Evolutionary conservation across 805 yeast species (phyloP), one percentile per base, ranked within the genome.

Genomic region (Pichia ethanolica): DNA sequence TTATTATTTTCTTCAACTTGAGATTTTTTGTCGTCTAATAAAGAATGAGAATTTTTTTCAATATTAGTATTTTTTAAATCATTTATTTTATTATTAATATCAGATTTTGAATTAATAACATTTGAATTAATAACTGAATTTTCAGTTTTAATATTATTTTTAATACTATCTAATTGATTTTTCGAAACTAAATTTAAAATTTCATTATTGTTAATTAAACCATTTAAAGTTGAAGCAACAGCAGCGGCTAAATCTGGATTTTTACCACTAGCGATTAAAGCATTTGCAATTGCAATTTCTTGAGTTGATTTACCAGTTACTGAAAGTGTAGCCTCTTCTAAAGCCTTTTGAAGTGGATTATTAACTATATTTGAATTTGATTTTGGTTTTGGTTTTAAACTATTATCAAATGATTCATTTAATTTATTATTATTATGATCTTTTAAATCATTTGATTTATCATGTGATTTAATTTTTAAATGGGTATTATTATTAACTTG

Each of bases 291-390:
- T 50, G 79, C 75, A 34, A 80, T 71, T 46, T 77, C 80, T 47
- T 68, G 65, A 5, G 78, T 66, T 0, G 82, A 68, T 56, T 72
- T 77, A 0, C 84, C 85, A 1, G 81, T 74, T 8, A 80, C 74
- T 0, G 82, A 76, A 4, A 78, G 45, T 0, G 82, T 73, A 0
- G 85, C 83, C 35, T 75, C 71, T 55, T 78, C 82, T 37, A 79
- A 59, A 11, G 82, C 83, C 43, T 66, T 68, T 40, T 72, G 67
- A 30, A 79, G 58, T 37, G 13, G 28, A 20, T 35, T 30, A 30
- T 39, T 27, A 8, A 30, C 5, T 36, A 48, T 9, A 25, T n/a
- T 33, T 40, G 49, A 28, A 20, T 8, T 35, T 42, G 45, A 26
- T 20, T 20, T 20, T 20, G 20, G 20, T 20, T 20, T 20, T 20